Percentiles rank a stretch among this genome's conserved stretches.
These are phyloP conservation scores for Xylaria polymorpha DNA, from an alignment of 2,329 filamentous ascomycete species.

Conservation along the genomic window DNA sequence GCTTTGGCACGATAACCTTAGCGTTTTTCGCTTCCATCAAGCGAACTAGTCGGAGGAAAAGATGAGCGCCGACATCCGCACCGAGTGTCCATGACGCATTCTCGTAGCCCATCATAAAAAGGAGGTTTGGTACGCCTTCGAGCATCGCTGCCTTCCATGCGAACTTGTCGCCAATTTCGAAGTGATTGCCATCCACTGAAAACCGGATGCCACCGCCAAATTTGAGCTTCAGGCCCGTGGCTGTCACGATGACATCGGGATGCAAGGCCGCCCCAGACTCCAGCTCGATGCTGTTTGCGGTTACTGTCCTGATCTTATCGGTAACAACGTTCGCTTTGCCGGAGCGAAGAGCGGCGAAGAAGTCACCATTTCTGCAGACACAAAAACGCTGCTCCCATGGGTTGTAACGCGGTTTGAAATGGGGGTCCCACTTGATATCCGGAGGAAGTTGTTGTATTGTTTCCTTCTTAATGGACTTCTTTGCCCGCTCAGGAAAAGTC, in stretches of 20 bases:
- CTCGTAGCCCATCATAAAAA: slow-evolving; percentile 72
- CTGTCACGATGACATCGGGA: slow-evolving; percentile 76
- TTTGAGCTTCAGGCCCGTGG: slow-evolving; percentile 72
- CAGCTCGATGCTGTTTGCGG: slow-evolving; percentile 60
- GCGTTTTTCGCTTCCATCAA: slow-evolving; percentile 54
- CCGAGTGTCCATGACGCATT: slow-evolving; percentile 76
- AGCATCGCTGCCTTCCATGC: slow-evolving; percentile 75
- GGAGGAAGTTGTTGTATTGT: slow-evolving; percentile 65
- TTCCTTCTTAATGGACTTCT: slow-evolving; percentile 58
- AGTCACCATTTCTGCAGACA: slow-evolving; percentile 68
- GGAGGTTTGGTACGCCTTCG: slow-evolving; percentile 72
- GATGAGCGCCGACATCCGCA: slow-evolving; percentile 63
- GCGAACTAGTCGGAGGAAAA: slow-evolving; percentile 63
- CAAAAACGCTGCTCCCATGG: slow-evolving; percentile 83
- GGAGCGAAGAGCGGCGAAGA: slow-evolving; percentile 61
- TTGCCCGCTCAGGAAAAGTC: slow-evolving; percentile 62
- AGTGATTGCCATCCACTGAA: slow-evolving; percentile 63
- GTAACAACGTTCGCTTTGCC: slow-evolving; percentile 62
- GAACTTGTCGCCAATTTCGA: slow-evolving; percentile 63
- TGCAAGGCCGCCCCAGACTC: slow-evolving; percentile 62
- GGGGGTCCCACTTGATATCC: slow-evolving; percentile 65
- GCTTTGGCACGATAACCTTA: slow-evolving; percentile 32
- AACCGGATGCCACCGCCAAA: slow-evolving; percentile 66
- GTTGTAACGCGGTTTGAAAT: slow-evolving; percentile 73
- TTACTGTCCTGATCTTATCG: slow-evolving; percentile 64